Evolutionary conservation across 352 stramenopile genomes (phyloP), one percentile per base, ranked within the genome.

Genomic region (Phytophthora aleatoria): DNA sequence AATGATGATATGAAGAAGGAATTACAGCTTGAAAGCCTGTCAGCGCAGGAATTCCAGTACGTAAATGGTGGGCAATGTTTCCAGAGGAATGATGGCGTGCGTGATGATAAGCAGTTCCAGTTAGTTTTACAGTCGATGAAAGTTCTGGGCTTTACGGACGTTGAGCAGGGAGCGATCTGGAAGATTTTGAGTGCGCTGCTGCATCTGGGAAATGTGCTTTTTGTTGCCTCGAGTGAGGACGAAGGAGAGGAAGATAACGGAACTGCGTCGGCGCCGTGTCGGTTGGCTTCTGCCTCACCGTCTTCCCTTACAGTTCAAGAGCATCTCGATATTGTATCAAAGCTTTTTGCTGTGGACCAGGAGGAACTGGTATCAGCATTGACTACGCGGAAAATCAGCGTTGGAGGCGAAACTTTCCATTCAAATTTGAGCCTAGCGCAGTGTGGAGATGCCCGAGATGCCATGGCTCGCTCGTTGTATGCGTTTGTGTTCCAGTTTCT

Each of bases 401-500:
- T 92, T 24, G 81, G 79, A 30, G 72, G 77, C 4, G 86, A 96
- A 61, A 81, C 61, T 0, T 89, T 91, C 33, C 74, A 84, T 51
- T 66, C 90, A 27, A 85, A 88, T 35, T 65, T 95, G 31, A 88
- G 76, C 9, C 67, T 86, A n/a, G 71, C 73, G 12, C 83, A 94
- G 50, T 92, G 86, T 51, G 68, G 64, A 11, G 74, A 94, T 51
- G 77, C 79, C 8, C 80, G 88, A 28, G 87, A 96, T 49, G 83
- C 81, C 1, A 84, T 91, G 57, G 79, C 84, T 8, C 85, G 85
- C 26, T 88, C 90, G 27, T 56, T 96, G 24, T 97, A 96, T 63
- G 76, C 76, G 13, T 85, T 85, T 50, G 52, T 97, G 9, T 97
- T 97, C 58, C 74, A 94, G 35, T 96, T 87, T 51, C 58, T 97